Evolutionary conservation across 2,329 filamentous ascomycete species (phyloP).

Genomic region (Apiospora phragmitis): DNA sequence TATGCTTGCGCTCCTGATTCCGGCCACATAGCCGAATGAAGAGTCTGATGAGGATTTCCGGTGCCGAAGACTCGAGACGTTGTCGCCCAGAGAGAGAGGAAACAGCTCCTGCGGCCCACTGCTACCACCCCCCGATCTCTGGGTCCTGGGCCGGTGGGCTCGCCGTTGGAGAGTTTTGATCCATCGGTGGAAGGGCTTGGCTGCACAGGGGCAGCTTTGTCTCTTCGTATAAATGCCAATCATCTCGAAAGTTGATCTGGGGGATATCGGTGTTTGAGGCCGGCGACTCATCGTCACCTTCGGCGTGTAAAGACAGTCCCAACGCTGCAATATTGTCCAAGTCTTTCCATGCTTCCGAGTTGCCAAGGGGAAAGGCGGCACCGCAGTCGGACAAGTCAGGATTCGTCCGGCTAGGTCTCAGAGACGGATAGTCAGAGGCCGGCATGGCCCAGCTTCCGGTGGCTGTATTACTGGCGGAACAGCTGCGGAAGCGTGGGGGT

Average conservation of each 20-base stretch:
- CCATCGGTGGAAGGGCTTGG: slow-evolving; percentile 68
- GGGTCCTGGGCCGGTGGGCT: slow-evolving; percentile 42
- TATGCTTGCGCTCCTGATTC: slow-evolving; percentile 76
- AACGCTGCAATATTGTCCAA: slow-evolving; percentile 43
- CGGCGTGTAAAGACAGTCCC: slow-evolving; percentile 36
- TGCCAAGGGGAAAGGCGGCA: slow-evolving; percentile 34
- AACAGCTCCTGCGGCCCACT: slow-evolving; percentile 22
- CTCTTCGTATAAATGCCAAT: slow-evolving; percentile 15
- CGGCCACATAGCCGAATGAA: slow-evolving; percentile 78
- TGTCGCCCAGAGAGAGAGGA: slow-evolving; percentile 33
- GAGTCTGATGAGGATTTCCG: slow-evolving; percentile 69
- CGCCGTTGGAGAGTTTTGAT: slow-evolving; percentile 67
- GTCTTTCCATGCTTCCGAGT: slow-evolving; percentile 36
- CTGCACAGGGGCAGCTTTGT: slow-evolving; percentile 12
- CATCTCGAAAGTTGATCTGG: slow-evolving; percentile 28
- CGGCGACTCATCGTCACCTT: slow-evolving; percentile 24
- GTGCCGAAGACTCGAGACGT: slow-evolving; percentile 37
- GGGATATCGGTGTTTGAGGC: slow-evolving; percentile 22
- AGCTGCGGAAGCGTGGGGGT: slow-evolving; percentile 35
- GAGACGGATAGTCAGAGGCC: slow-evolving; percentile 28
- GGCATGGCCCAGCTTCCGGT: slow-evolving; percentile 40
- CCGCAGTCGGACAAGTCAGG: slow-evolving; percentile 31
- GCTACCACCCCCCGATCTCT: slow-evolving; percentile 18
- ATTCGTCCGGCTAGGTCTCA: slow-evolving; percentile 28
- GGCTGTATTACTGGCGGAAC: slow-evolving; percentile 39